Evolutionary conservation across 306 rosid species (phyloP).

Genomic region (Begonia peltatifolia): DNA sequence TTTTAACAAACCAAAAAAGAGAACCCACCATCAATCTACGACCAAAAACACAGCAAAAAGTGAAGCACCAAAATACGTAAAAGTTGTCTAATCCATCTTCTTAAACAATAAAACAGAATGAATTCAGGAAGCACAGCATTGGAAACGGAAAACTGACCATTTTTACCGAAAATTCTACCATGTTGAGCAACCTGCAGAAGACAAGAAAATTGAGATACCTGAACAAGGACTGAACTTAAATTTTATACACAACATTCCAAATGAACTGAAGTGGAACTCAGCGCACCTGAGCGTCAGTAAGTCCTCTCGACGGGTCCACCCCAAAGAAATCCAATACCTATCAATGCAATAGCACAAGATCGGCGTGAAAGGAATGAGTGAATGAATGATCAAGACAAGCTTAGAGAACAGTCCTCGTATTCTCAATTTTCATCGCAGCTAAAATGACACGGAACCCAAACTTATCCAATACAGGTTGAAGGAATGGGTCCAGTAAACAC

Average conservation of each 20-base stretch:
- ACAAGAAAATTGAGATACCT: not conserved
- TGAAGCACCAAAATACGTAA: no score
- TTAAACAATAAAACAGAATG: not conserved
- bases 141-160: conserved; percentile 36
- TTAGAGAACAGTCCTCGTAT: not conserved
- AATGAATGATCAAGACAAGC: not conserved
- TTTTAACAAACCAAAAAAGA: no score
- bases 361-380: not conserved
- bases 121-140: not conserved
- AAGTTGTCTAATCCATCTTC: no score
- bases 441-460: not conserved
- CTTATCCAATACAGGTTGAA: not conserved
- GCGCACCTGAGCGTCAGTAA: conserved; percentile 56
- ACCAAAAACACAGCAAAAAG: no score
- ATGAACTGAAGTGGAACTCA: conserved; percentile 2
- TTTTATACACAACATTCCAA: not conserved
- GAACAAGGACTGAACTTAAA: not conserved
- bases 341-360: not conserved
- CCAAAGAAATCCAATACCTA: conserved; percentile 84
- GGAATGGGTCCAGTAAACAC: not conserved
- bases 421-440: not conserved
- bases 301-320: conserved; percentile 74
- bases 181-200: conserved; percentile 50
- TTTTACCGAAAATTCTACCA: conserved; percentile 59
- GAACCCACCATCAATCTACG: no score